A percentile compares a stretch with the other conserved stretches of the same genome.
Evolutionary conservation across 2,329 filamentous ascomycete species (phyloP).

Genomic region (Xylariaceae sp.): DNA sequence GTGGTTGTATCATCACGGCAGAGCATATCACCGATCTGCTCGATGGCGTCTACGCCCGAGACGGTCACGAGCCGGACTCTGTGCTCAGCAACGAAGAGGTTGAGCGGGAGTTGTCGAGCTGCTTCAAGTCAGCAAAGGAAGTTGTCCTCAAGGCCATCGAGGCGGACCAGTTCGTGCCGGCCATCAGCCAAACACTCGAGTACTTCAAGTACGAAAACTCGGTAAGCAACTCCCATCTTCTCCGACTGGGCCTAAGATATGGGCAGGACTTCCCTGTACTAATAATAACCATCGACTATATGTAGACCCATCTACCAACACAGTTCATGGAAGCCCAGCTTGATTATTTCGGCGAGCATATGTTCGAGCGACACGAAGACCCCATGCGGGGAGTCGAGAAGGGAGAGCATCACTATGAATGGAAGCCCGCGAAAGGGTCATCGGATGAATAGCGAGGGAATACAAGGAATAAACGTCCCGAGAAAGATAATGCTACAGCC

Average conservation of each 20-base stretch:
- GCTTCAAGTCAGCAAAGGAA: slow-evolving; percentile 47
- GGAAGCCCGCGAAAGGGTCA: slow-evolving; percentile 39
- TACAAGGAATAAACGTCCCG: not conserved
- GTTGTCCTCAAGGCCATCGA: slow-evolving; percentile 50
- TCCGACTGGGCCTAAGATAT: no score
- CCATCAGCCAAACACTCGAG: slow-evolving; percentile 57
- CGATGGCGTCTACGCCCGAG: slow-evolving; percentile 36
- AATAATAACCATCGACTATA: no score
- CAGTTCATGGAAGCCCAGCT: slow-evolving; percentile 66
- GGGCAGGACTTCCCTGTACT: no score
- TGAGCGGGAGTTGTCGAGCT: slow-evolving; percentile 46
- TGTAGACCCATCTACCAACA: slow-evolving; percentile 52
- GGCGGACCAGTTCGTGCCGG: slow-evolving; percentile 55
- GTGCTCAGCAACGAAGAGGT: slow-evolving; percentile 41
- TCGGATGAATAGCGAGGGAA: slow-evolving; percentile 6
- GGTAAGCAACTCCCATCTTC: slow-evolving; percentile 3
- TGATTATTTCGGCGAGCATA: slow-evolving; percentile 65
- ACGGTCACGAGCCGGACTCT: slow-evolving; percentile 38
- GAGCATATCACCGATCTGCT: slow-evolving; percentile 60
- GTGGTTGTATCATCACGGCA: slow-evolving; percentile 65
- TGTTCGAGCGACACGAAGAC: slow-evolving; percentile 55
- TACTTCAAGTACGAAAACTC: slow-evolving; percentile 60
- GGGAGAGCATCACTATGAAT: slow-evolving; percentile 60
- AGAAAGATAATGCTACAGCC: not conserved
- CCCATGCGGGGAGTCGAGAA: slow-evolving; percentile 45